These are phyloP conservation scores for Cryptococcus maquisensis DNA, from an alignment of 1,284 basidiomycete genomes.

Conservation along the genomic window DNA sequence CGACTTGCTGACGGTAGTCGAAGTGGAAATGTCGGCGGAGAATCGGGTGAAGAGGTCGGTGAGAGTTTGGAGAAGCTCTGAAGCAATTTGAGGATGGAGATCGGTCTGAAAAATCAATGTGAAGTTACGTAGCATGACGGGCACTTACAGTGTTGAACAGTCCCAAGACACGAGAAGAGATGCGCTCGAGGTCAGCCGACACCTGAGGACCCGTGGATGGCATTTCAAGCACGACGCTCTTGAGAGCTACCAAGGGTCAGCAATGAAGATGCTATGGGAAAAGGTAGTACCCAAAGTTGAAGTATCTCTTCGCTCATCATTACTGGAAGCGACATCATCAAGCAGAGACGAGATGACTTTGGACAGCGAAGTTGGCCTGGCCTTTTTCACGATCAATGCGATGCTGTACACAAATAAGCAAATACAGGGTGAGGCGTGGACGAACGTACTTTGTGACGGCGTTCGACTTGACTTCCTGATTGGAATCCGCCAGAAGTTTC, in stretches of 20 bases:
- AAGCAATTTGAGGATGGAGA: conserved; percentile 70
- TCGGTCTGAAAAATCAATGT: conserved; percentile 46
- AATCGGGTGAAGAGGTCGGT: conserved; percentile 87
- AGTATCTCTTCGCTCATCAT: conserved; percentile 65
- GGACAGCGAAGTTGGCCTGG: conserved; percentile 64
- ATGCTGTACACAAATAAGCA: conserved; percentile 10
- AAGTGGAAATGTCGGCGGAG: conserved; percentile 58
- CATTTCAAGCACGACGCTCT: conserved; percentile 88
- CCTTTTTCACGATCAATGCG: conserved; percentile 33
- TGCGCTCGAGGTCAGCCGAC: conserved; percentile 71
- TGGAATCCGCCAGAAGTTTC: conserved; percentile 81
- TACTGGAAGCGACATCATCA: conserved; percentile 21
- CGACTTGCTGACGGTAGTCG: conserved; percentile 51
- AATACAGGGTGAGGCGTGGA: background rate
- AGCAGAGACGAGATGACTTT: conserved; percentile 71
- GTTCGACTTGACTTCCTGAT: conserved; percentile 97
- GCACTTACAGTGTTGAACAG: conserved; percentile 66
- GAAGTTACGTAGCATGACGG: background rate
- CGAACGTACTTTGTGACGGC: conserved; percentile 78
- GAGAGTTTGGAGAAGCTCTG: conserved; percentile 86
- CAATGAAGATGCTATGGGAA: background rate
- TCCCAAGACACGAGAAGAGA: conserved; percentile 75
- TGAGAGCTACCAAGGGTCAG: conserved; percentile 61
- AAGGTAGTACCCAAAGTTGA: conserved; percentile 72
- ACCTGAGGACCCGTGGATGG: conserved; percentile 74